Evolutionary conservation across 495 filamentous ascomycete genomes (phyloP).

Genomic region (Xylaria flabelliformis): DNA sequence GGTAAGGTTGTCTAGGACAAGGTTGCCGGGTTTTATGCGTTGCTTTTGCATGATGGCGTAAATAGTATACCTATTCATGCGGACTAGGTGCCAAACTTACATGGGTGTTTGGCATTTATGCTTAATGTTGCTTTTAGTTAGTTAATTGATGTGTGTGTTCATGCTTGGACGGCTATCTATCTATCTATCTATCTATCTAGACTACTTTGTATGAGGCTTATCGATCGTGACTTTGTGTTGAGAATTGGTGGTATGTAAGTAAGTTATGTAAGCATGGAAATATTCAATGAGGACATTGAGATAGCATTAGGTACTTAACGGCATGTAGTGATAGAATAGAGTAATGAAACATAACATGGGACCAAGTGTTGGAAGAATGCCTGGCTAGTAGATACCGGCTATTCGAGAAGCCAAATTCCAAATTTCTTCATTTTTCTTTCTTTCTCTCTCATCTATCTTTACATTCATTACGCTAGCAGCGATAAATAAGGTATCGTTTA

Average conservation of each 20-base stretch:
- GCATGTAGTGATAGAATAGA: not conserved
- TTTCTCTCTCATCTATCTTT: not conserved
- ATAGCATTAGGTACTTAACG: not conserved
- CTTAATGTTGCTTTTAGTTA: not conserved
- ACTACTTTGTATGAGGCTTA: not conserved
- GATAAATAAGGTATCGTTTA: slow-evolving; percentile 21
- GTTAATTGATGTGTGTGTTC: not conserved
- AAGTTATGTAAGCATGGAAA: not conserved
- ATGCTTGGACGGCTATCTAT: not conserved
- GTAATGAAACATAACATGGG: not conserved
- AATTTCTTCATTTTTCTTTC: not conserved
- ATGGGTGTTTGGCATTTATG: not conserved
- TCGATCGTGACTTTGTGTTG: not conserved
- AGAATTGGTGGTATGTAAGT: not conserved
- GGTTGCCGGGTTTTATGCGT: not conserved
- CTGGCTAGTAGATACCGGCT: not conserved
- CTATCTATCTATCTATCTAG: not conserved
- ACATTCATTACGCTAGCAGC: not conserved
- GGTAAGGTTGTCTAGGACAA: not conserved
- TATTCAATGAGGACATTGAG: not conserved
- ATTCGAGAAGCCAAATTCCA: not conserved
- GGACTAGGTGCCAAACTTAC: not conserved
- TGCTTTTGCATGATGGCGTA: not conserved
- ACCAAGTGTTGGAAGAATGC: not conserved
- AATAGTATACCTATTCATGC: not conserved